These are phyloP conservation scores for Amesomyces nigricolor DNA, from an alignment of 2,329 filamentous ascomycete genomes.

Conservation along the genomic window DNA sequence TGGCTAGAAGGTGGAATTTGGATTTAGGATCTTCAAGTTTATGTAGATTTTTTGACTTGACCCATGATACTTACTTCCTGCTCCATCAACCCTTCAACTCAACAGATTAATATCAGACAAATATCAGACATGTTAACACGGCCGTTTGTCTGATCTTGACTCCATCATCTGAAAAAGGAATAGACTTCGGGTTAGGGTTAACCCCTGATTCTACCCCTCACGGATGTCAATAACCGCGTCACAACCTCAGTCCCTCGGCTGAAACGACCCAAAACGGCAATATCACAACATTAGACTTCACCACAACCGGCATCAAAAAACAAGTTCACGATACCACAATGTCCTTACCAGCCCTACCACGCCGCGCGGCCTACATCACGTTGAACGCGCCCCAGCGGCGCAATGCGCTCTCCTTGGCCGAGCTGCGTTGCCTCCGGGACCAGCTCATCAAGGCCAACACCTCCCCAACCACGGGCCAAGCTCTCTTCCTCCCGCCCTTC, in stretches of 20 bases:
- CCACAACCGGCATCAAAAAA: neutral
- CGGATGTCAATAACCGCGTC: constrained; percentile 1
- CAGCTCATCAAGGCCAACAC: constrained; percentile 20
- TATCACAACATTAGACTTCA: neutral
- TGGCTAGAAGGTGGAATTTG: no score
- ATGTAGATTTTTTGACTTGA: no score
- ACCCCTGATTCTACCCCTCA: constrained; percentile 4
- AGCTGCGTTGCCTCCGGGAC: constrained; percentile 13
- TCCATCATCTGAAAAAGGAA: neutral
- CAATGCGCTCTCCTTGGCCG: constrained; percentile 16
- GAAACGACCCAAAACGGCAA: neutral
- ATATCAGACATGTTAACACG: neutral
- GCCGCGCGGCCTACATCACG: constrained; percentile 15
- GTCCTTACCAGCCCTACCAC: constrained; percentile 11
- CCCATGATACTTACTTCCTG: no score
- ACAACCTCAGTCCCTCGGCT: neutral
- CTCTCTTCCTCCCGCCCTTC: constrained; percentile 29
- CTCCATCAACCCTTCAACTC: no score
- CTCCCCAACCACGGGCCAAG: constrained; percentile 10
- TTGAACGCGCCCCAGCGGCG: constrained; percentile 9
- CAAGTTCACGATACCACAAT: neutral
- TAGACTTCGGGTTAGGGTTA: constrained; percentile 5
- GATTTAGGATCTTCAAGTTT: no score
- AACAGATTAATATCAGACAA: no score
- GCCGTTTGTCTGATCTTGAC: no score